Conservation (phyloP, 2,329 filamentous ascomycete species). For the Trichoderma oligosporum region DNA sequence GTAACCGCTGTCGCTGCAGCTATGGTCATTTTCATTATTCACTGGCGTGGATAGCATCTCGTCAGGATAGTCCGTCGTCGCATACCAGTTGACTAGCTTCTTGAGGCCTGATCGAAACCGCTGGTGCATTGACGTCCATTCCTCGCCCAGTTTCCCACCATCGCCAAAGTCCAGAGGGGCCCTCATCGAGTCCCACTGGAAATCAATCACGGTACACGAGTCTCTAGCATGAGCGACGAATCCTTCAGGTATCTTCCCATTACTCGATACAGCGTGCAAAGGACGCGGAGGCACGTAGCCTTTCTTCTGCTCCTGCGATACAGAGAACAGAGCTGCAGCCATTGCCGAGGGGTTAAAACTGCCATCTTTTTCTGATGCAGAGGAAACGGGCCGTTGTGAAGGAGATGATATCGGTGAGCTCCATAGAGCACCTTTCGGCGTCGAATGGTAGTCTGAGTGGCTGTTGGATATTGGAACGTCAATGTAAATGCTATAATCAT, state of each 20-base stretch:
- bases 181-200: slow-evolving; percentile 91
- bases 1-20: slow-evolving; percentile 23
- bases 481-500: slow-evolving; percentile 58
- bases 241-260: slow-evolving; percentile 77
- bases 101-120: slow-evolving; percentile 78
- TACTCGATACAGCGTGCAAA: slow-evolving; percentile 75
- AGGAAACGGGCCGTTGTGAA: slow-evolving; percentile 22
- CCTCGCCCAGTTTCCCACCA: slow-evolving; percentile 83
- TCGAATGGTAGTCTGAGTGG: slow-evolving; percentile 3
- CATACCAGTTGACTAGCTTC: slow-evolving; percentile 81
- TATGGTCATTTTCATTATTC: slow-evolving; percentile 27
- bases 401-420: slow-evolving; percentile 31
- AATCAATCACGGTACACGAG: slow-evolving; percentile 81
- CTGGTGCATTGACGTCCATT: slow-evolving; percentile 94
- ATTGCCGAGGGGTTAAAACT: slow-evolving; percentile 30
- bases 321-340: slow-evolving; percentile 34
- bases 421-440: slow-evolving; percentile 32
- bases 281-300: slow-evolving; percentile 75
- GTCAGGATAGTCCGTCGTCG: slow-evolving; percentile 48
- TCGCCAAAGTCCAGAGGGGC: slow-evolving; percentile 76
- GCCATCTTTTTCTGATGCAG: slow-evolving; percentile 28
- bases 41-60: slow-evolving; percentile 47
- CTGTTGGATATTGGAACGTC: slow-evolving; percentile 21
- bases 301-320: slow-evolving; percentile 27
- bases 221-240: slow-evolving; percentile 90